Percentiles rank a stretch among this genome's conserved stretches.
Conservation (phyloP, 768 basidiomycete species). For the Lactarius tabidus region DNA sequence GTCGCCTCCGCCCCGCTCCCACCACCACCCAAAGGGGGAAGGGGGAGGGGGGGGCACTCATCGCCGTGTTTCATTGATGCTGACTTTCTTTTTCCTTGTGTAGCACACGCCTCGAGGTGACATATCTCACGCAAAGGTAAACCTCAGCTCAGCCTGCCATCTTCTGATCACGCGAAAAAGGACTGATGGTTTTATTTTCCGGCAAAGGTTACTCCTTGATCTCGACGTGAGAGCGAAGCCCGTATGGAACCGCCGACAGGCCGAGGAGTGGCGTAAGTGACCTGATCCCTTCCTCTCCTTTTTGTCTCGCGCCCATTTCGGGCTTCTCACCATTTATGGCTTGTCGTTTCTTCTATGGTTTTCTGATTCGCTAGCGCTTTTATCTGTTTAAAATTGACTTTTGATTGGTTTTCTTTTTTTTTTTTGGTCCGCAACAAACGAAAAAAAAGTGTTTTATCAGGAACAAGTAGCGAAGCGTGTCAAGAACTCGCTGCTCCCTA, state of each 20-base stretch:
- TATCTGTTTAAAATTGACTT: background rate
- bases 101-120: constrained; percentile 26
- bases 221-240: constrained; percentile 45
- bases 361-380: background rate
- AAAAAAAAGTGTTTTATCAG: constrained; percentile 57
- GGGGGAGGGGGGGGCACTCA: background rate
- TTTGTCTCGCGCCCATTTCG: background rate
- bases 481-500: constrained; percentile 41
- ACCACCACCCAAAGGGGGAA: background rate
- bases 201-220: constrained; percentile 46
- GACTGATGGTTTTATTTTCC: constrained; percentile 1
- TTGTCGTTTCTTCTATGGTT: background rate
- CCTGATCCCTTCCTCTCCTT: background rate
- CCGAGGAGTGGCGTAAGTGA: constrained; percentile 74
- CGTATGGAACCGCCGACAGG: constrained; percentile 64
- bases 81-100: background rate
- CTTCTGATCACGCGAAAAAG: background rate
- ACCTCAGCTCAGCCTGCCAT: background rate
- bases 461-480: constrained; percentile 60
- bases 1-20: background rate
- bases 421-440: background rate
- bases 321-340: constrained; percentile 6
- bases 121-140: constrained; percentile 25
- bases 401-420: background rate
- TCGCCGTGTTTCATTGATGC: background rate